Evolutionary conservation across 2,329 filamentous ascomycete genomes (phyloP).

Genomic region (Plenodomus biglobosus): DNA sequence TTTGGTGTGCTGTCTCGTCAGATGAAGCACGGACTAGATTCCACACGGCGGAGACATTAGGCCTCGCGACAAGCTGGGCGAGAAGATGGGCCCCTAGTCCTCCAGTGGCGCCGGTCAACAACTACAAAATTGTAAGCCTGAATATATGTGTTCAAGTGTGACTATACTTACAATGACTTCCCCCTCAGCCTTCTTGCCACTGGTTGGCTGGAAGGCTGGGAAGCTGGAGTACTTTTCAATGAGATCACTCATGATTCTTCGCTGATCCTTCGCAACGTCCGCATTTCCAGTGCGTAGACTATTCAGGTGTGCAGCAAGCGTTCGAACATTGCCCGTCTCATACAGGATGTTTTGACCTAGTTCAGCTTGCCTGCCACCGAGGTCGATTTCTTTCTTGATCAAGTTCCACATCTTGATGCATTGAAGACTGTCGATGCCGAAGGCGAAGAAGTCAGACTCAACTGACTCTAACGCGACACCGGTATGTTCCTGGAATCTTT

Average conservation of each 20-base stretch:
- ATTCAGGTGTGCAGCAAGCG: constrained; percentile 51
- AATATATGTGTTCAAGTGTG: neutral
- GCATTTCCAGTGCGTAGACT: constrained; percentile 46
- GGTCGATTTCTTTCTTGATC: constrained; percentile 55
- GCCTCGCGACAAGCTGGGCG: constrained; percentile 32
- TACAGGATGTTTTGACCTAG: constrained; percentile 62
- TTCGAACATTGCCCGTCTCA: constrained; percentile 55
- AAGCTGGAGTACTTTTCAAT: constrained; percentile 49
- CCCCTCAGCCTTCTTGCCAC: constrained; percentile 2
- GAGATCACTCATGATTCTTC: constrained; percentile 51
- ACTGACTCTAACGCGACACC: constrained; percentile 20
- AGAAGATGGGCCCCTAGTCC: constrained; percentile 64
- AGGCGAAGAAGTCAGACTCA: constrained; percentile 60
- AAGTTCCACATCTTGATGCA: constrained; percentile 58
- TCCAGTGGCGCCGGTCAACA: constrained; percentile 67
- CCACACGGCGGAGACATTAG: constrained; percentile 49
- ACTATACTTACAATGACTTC: constrained; percentile 16
- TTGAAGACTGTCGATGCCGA: constrained; percentile 62
- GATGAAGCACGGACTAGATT: constrained; percentile 55
- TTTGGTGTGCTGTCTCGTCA: constrained; percentile 35
- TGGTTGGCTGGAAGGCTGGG: neutral
- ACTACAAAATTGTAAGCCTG: constrained; percentile 18
- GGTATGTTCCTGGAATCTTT: constrained; percentile 22
- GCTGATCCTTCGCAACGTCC: constrained; percentile 38
- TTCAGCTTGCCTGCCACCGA: constrained; percentile 45